A percentile compares a stretch with the other conserved stretches of the same genome.
These are phyloP conservation scores for Penicillium cataractarum DNA, from an alignment of 495 filamentous ascomycete species.

Conservation along the genomic window DNA sequence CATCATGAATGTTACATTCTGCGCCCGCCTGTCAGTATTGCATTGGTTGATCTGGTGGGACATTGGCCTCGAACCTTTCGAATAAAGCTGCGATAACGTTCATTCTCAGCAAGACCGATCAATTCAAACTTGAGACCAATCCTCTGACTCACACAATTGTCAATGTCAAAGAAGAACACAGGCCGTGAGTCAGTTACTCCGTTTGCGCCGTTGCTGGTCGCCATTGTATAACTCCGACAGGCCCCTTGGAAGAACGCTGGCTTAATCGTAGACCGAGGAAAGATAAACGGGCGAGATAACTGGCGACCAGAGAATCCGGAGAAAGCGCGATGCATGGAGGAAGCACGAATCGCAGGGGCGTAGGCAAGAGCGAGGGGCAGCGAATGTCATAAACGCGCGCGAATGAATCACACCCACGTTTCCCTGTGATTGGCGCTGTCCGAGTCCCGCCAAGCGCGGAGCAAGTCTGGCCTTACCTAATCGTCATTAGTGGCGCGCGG, in stretches of 20 bases:
- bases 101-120: slow-evolving; percentile 21
- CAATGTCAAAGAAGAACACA: slow-evolving; percentile 91
- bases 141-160: slow-evolving; percentile 77
- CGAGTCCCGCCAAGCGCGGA: slow-evolving; percentile 1
- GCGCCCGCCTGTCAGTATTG: slow-evolving; percentile 18
- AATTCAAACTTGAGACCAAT: not conserved
- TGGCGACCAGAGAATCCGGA: slow-evolving; percentile 10
- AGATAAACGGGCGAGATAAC: slow-evolving; percentile 13
- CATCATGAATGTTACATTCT: slow-evolving; percentile 72
- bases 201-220: slow-evolving; percentile 28
- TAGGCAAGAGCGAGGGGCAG: not conserved
- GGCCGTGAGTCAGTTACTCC: slow-evolving; percentile 48
- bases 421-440: slow-evolving; percentile 20
- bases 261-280: slow-evolving; percentile 7
- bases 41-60: not conserved
- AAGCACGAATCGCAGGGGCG: not conserved
- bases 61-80: slow-evolving; percentile 43
- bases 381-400: not conserved
- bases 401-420: slow-evolving; percentile 9
- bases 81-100: slow-evolving; percentile 49
- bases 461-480: slow-evolving; percentile 21
- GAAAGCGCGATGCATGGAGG: slow-evolving; percentile 25
- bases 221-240: slow-evolving; percentile 21
- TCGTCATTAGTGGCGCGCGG: slow-evolving; percentile 18
- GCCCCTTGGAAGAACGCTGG: not conserved